Conservation (phyloP, 2,329 filamentous ascomycete genomes). For the Calonectria henricotiae region DNA sequence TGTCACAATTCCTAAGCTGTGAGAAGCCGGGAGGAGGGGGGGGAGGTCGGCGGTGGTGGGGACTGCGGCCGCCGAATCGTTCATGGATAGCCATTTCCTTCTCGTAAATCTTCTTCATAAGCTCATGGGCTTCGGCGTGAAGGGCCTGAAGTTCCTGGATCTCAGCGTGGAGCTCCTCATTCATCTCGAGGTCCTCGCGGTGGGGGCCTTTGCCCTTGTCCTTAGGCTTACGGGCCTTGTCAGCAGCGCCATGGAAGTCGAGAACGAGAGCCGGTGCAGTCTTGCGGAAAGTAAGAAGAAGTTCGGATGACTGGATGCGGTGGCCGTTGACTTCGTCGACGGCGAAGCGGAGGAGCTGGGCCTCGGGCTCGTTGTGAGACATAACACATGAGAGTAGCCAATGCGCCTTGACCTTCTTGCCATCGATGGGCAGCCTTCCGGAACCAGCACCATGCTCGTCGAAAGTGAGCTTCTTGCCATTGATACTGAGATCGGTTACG, state of each 20-base stretch:
- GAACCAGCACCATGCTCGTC: slow-evolving; percentile 61
- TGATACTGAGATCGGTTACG: slow-evolving; percentile 64
- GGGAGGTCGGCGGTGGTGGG: slow-evolving; percentile 36
- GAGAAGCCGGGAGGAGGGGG: slow-evolving; percentile 47
- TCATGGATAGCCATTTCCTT: slow-evolving; percentile 41
- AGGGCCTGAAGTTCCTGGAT: slow-evolving; percentile 65
- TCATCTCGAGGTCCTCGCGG: slow-evolving; percentile 51
- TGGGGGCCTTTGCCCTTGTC: slow-evolving; percentile 13
- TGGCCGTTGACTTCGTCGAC: slow-evolving; percentile 63
- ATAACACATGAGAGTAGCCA: slow-evolving; percentile 67
- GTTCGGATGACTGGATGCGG: slow-evolving; percentile 58
- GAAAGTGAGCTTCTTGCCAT: slow-evolving; percentile 63
- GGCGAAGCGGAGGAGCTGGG: slow-evolving; percentile 64
- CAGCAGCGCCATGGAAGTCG: slow-evolving; percentile 59
- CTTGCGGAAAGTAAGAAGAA: slow-evolving; percentile 66
- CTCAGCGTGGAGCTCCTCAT: slow-evolving; percentile 60
- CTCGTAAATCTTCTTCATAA: slow-evolving; percentile 63
- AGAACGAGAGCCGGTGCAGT: slow-evolving; percentile 62
- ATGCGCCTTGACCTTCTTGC: slow-evolving; percentile 59
- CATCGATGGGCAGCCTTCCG: slow-evolving; percentile 60
- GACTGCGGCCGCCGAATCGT: slow-evolving; percentile 52
- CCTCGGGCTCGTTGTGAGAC: slow-evolving; percentile 59
- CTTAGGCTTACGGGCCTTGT: slow-evolving; percentile 29
- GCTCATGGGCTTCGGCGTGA: slow-evolving; percentile 60
- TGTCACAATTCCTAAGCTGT: slow-evolving; percentile 43